Evolutionary conservation across 257 asterid species (phyloP), one percentile per base, ranked within the genome.

Genomic region (Cruciata laevipes): DNA sequence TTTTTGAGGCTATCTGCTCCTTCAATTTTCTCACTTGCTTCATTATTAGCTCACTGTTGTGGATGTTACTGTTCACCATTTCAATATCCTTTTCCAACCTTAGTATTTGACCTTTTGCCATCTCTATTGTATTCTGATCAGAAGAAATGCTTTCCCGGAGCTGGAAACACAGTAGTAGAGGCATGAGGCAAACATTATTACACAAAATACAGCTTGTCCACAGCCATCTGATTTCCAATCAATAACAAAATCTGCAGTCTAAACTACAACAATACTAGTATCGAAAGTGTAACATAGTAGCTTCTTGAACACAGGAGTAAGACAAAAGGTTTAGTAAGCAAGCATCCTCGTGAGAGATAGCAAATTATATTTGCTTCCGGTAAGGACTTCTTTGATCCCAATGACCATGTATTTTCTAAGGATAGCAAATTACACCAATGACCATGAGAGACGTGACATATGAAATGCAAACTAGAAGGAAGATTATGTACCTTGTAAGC

Each of bases 121-220:
- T 67, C 79, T 88, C 89, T 52, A 94, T 75, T 72, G 81, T 90
- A 77, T 85, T 92, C 83, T 83, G 89, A 79, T 94, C 95, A 63
- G 83, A 91, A 68, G 75, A 80, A 67, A 94, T 94, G 86, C 87
- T 84, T 79, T 87, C 92, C 76, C 96, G 78, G 53, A 94, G 86
- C 99, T 94, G 90, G 70, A 74, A 40, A 56, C 66, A 11, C 27
- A 40, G 73, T 40, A 42, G 18, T 60, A 73, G 63, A 61, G 23
- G 67, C 76, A 78, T 75, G 57, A 76, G 72, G 74, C 77, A 71
- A 32, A 51, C 31, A 69, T 40, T 44, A 31, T 7, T 16, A 32
- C 27, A 49, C 63, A 17, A 27, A 57, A 40, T 37, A 31, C 49
- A 57, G 47, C 1, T 24, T 35, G 59, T 65, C 57, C 14, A 51